Conservation (phyloP, 257 asterid genomes). For the Gentiana macrophylla region DNA sequence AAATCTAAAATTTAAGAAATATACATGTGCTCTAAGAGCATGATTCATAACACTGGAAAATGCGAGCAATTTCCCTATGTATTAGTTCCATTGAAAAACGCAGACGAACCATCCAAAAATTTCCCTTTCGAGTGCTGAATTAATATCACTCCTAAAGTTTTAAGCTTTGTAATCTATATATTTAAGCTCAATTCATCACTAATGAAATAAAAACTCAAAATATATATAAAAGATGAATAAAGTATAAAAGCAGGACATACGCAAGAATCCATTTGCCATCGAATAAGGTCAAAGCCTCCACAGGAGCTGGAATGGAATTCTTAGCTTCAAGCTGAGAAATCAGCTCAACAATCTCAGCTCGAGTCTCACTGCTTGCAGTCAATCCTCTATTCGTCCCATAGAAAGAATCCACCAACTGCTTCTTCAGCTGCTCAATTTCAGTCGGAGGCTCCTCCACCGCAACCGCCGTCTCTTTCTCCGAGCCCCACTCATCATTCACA, state of each 20-base stretch:
- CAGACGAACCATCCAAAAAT: too few relatives aligned
- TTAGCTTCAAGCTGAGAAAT: constrained; percentile 70
- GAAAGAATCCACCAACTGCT: constrained; percentile 51
- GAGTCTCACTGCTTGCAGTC: constrained; percentile 64
- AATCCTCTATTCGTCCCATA: constrained; percentile 77
- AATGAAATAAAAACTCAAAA: background rate
- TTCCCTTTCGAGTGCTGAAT: too few relatives aligned
- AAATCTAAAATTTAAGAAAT: background rate
- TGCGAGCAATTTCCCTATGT: too few relatives aligned
- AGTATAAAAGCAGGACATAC: constrained; percentile 24
- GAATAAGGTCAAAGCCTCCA: constrained; percentile 69
- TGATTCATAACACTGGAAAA: too few relatives aligned
- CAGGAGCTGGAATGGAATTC: constrained; percentile 85
- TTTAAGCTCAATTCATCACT: too few relatives aligned
- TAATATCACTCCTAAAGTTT: too few relatives aligned
- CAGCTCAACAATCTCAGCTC: constrained; percentile 85
- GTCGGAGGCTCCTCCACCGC: constrained; percentile 28
- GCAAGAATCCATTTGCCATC: constrained; percentile 94
- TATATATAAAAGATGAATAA: background rate
- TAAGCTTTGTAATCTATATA: too few relatives aligned
- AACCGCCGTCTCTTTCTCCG: constrained; percentile 37
- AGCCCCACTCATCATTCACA: constrained; percentile 41
- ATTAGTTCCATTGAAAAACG: too few relatives aligned
- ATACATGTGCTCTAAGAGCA: too few relatives aligned
- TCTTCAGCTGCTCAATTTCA: constrained; percentile 51